Evolutionary conservation across 192 early-diverging fungal species (phyloP).

Genomic region (Chytriomyces hyalinus): DNA sequence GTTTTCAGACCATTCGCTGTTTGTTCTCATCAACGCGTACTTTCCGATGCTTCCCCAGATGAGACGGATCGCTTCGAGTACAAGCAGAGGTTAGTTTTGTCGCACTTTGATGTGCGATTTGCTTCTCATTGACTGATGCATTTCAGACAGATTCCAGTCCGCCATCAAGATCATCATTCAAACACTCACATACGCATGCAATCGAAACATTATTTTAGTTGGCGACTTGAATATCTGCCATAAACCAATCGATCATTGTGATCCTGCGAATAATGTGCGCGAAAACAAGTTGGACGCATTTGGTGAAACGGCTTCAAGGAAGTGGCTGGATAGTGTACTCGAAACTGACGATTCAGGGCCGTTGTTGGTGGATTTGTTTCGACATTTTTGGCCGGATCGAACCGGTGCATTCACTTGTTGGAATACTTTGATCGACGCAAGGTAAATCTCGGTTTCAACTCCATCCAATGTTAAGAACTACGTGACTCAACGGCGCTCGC

Average conservation of each 20-base stretch:
- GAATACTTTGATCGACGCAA: constrained; percentile 75
- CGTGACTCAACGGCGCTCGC: background rate
- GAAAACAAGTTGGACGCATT: constrained; percentile 61
- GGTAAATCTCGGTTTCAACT: constrained; percentile 37
- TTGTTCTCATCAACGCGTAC: constrained; percentile 74
- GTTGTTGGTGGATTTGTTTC: constrained; percentile 65
- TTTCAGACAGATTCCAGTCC: constrained; percentile 28
- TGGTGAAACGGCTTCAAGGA: constrained; percentile 59
- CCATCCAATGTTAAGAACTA: constrained; percentile 1
- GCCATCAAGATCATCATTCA: constrained; percentile 28
- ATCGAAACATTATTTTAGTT: constrained; percentile 37
- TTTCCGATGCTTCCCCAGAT: constrained; percentile 33
- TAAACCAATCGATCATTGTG: constrained; percentile 72
- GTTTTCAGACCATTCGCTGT: constrained; percentile 73
- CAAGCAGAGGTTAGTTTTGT: constrained; percentile 19
- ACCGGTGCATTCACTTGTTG: constrained; percentile 66
- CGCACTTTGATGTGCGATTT: background rate
- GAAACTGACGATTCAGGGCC: constrained; percentile 46
- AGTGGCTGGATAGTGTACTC: constrained; percentile 71
- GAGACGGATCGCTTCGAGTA: constrained; percentile 22
- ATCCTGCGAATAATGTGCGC: constrained; percentile 63
- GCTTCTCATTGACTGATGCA: background rate
- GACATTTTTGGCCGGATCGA: constrained; percentile 64
- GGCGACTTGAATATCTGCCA: constrained; percentile 68
- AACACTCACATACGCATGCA: constrained; percentile 2